Evolutionary conservation across 768 basidiomycete genomes (phyloP), one percentile per base, ranked within the genome.

Genomic region (Lactarius psammicola): DNA sequence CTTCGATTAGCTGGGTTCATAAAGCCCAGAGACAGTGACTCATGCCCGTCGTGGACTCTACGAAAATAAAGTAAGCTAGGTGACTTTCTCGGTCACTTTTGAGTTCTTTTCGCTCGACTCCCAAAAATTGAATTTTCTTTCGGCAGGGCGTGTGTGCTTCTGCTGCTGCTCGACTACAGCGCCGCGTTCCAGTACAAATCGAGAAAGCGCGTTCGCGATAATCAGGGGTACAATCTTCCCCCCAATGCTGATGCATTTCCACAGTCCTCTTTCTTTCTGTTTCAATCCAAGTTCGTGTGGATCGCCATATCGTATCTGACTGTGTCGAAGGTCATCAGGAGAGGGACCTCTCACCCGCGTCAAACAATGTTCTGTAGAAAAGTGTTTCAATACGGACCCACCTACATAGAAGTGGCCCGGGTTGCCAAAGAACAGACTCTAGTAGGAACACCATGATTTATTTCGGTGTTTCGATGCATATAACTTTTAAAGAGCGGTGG

Each of bases 1-100:
- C 8, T 23, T 44, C 28, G 40, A 49, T 31, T 57, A 66, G 60
- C 10, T 55, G 23, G 65, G 65, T 46, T 59, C n/a, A n/a, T n/a
- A n/a, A n/a, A n/a, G n/a, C n/a, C n/a, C n/a, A 9, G 49, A 46
- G 4, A 54, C 38, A 17, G 61, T 62, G 15, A 66, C 65, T 6
- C 60, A 60, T 26, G 49, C 33, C n/a, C n/a, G n/a, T 4, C 34
- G n/a, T n/a, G n/a, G n/a, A n/a, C n/a, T n/a, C n/a, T n/a, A n/a
- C n/a, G n/a, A n/a, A n/a, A n/a, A n/a, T n/a, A n/a, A n/a, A n/a
- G n/a, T n/a, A n/a, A n/a, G n/a, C n/a, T n/a, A n/a, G n/a, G n/a
- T n/a, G n/a, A n/a, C n/a, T n/a, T n/a, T n/a, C n/a, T n/a, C n/a
- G n/a, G 36, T 5, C 13, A 36, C 36, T 36, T 36, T 13, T 3